Evolutionary conservation across 73 alveolate genomes (phyloP), one percentile per base, ranked within the genome.

Genomic region (Symbiodinium natans): DNA sequence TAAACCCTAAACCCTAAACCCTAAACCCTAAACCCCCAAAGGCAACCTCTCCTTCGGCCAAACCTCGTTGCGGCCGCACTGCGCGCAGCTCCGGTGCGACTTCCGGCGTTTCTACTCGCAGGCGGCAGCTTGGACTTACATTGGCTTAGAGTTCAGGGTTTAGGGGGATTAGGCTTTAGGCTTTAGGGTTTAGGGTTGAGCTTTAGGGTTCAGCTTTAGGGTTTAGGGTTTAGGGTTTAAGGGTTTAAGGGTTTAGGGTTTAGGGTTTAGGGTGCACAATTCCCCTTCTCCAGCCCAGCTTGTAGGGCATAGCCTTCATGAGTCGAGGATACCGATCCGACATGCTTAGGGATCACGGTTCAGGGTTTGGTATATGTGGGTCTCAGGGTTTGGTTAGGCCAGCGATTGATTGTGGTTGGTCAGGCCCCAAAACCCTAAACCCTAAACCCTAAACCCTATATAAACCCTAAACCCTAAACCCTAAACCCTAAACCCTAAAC

Each of bases 31-130:
- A 10, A 34, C 21, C 86, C 86, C n/a, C 46, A 4, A 9, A 90
- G 97, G 97, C 31, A 41, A 36, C n/a, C 52, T 71, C 11, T 85
- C 88, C 80, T 71, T 41, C 9, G 97, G 97, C 41, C 74, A 39
- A 21, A 42, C 88, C 21, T 90, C 88, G 25, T 88, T 68, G 97
- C 97, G 97, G 33, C 97, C 97, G 39, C 97, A 90, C 68, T 90
- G 97, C 97, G 77, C 77, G 88, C 48, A 84, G 80, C 97, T 90
- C 38, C 87, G 97, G 1, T 38, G 39, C 15, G 97, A 90, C 68
- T 39, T 90, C 46, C 97, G 59, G 15, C 87, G 97, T 39, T 90
- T 71, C 88, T 41, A 25, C 80, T 39, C 48, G 10, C 54, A 43
- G n/a, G 95, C 95, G 23, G 95, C 83, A 52, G 36, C 95, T 41